Evolutionary conservation across 352 stramenopile species (phyloP).

Genomic region (Pythium dissotocum): DNA sequence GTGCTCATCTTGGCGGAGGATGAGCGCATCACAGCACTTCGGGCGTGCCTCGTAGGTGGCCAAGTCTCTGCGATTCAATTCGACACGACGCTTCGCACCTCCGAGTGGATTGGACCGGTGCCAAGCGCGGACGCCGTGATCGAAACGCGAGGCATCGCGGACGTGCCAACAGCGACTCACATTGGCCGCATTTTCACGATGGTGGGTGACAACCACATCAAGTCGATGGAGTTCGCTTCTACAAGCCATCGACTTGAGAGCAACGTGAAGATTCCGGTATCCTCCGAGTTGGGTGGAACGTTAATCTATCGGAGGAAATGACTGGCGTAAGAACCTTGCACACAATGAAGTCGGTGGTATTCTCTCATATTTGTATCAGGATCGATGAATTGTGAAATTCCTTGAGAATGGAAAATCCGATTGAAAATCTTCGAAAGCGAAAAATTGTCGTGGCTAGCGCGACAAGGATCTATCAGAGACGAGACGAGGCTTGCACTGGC

Average conservation of each 20-base stretch:
- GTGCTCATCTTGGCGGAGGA: neutral
- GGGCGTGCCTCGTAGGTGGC: neutral
- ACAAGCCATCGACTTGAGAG: neutral
- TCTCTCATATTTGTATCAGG: too few species aligned
- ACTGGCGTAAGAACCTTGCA: too few species aligned
- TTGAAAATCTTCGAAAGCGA: too few species aligned
- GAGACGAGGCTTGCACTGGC: too few species aligned
- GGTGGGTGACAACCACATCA: neutral
- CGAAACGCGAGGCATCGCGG: neutral
- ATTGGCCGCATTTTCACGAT: conserved; percentile 9
- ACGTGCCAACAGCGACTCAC: neutral
- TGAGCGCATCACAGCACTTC: conserved; percentile 4
- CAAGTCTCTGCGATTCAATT: conserved; percentile 4
- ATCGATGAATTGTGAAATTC: too few species aligned
- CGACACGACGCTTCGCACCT: conserved; percentile 5
- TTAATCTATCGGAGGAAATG: too few species aligned
- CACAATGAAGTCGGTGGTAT: too few species aligned
- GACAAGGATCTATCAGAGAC: too few species aligned
- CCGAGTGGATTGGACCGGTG: conserved; percentile 8
- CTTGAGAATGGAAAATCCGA: too few species aligned
- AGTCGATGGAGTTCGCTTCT: neutral
- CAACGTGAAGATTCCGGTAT: too few species aligned
- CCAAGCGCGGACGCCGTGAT: neutral
- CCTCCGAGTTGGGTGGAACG: neutral
- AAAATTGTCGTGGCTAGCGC: too few species aligned